Evolutionary conservation across 2,329 filamentous ascomycete genomes (phyloP), one percentile per base, ranked within the genome.

Genomic region (Aspergillus pseudoglaucus): DNA sequence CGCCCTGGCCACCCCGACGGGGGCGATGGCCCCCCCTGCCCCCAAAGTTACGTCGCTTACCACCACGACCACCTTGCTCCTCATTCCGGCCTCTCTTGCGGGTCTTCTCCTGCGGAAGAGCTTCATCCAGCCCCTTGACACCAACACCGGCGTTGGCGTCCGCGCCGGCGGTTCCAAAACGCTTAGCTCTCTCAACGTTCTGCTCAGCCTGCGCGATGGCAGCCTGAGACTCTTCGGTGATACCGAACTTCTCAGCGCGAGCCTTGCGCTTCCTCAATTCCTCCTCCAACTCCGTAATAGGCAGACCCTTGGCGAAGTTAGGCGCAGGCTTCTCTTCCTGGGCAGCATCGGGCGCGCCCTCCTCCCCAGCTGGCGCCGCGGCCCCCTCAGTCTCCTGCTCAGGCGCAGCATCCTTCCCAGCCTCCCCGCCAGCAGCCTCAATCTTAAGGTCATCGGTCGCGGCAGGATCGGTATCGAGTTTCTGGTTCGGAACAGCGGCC

Each of bases 171-270:
- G 65, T 63, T 14, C 70, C 71, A 46, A 76, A 76, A 14, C 72
- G 67, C 59, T 75, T 74, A 3, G 73, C 72, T 23, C 74, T 67
- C 49, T 74, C 66, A 15, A 74, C 51, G 12, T 68, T 62, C 59
- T 73, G 75, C 51, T 69, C 62, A 10, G 72, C 69, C 45, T 75
- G 72, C 43, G 63, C 62, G 39, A 67, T 53, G 2, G 63, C 64
- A 12, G 65, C 62, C 46, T 68, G 61, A 1, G 65, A 55, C 18
- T 70, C 68, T 48, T 71, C 67, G n/a, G 66, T 63, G 33, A 71
- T 68, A 17, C 73, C 73, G 53, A 76, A 76, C 49, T 75, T 73
- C 52, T 70, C 72, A 10, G 74, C 74, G 45, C 74, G 72, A 33
- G 69, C 68, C 58, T 73, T 74, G 51, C 74, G 72, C 62, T 74